Conservation (phyloP, 441 rosid species). For the Syzygium malaccense region DNA sequence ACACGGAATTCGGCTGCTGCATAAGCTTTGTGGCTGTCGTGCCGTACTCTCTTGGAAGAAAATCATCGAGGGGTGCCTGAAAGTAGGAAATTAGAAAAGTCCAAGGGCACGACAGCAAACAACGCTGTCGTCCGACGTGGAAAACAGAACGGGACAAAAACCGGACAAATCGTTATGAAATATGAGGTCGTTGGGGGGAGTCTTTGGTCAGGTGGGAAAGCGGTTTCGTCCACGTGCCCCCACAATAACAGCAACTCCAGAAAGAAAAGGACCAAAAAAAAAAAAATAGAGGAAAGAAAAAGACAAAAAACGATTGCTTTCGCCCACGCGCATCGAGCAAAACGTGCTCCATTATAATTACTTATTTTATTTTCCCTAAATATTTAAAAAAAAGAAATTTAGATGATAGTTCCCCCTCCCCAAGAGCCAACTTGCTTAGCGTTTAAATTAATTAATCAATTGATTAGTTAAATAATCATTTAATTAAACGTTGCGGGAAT, state of each 20-base stretch:
- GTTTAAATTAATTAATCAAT: neutral
- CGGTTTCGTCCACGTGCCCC: slow-evolving; percentile 17
- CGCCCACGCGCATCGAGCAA: slow-evolving; percentile 8
- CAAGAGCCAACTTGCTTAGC: neutral
- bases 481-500: neutral
- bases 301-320: neutral
- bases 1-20: neutral
- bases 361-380: neutral
- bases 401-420: neutral
- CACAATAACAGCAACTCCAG: neutral
- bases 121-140: neutral
- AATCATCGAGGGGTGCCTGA: neutral
- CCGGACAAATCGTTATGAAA: neutral
- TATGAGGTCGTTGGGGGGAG: neutral
- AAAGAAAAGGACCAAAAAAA: neutral
- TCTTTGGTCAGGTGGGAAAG: slow-evolving; percentile 16
- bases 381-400: neutral
- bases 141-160: neutral
- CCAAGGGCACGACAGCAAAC: neutral
- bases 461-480: neutral
- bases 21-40: neutral
- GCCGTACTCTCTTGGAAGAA: neutral
- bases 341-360: slow-evolving; percentile 19
- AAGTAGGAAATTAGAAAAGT: neutral
- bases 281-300: neutral